Percentiles rank a stretch among this genome's conserved stretches.
Conservation (phyloP, 2,329 filamentous ascomycete species). For the Arthrobotrys iridis region DNA sequence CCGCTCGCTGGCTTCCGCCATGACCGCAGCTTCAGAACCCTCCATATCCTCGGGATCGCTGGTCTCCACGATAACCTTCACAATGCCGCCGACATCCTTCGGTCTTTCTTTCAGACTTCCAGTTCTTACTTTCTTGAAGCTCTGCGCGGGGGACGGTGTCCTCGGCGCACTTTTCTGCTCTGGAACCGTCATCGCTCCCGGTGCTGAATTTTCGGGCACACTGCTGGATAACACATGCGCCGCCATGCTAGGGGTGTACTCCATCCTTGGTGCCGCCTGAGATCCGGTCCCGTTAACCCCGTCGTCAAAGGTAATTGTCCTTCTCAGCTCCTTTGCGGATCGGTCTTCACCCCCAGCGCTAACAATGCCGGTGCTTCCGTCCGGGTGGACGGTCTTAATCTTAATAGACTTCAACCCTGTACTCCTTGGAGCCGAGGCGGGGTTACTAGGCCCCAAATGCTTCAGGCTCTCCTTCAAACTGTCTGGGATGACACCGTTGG, state of each 20-base stretch:
- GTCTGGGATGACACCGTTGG: constrained; percentile 59
- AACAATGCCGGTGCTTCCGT: constrained; percentile 49
- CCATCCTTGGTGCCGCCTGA: not conserved
- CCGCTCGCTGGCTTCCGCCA: not conserved
- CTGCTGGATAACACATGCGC: constrained; percentile 20
- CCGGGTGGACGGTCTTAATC: constrained; percentile 67
- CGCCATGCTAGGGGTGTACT: constrained; percentile 2
- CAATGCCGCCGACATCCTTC: constrained; percentile 76
- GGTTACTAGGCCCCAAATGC: constrained; percentile 73
- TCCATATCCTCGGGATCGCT: constrained; percentile 58
- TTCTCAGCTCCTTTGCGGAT: constrained; percentile 10
- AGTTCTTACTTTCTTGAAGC: constrained; percentile 66
- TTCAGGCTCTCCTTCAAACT: constrained; percentile 73
- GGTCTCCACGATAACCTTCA: constrained; percentile 78
- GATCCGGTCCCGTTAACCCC: not conserved
- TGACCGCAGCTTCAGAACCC: not conserved
- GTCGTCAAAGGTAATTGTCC: constrained; percentile 33
- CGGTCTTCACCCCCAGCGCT: constrained; percentile 1
- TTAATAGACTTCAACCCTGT: constrained; percentile 73
- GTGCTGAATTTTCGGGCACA: constrained; percentile 13
- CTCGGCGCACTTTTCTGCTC: constrained; percentile 59
- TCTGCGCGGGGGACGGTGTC: constrained; percentile 64
- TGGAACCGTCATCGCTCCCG: constrained; percentile 58
- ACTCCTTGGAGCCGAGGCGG: constrained; percentile 71
- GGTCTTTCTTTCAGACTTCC: constrained; percentile 82